Evolutionary conservation across 371 early-diverging fungal species (phyloP).

Genomic region (Mucor lusitanicus): DNA sequence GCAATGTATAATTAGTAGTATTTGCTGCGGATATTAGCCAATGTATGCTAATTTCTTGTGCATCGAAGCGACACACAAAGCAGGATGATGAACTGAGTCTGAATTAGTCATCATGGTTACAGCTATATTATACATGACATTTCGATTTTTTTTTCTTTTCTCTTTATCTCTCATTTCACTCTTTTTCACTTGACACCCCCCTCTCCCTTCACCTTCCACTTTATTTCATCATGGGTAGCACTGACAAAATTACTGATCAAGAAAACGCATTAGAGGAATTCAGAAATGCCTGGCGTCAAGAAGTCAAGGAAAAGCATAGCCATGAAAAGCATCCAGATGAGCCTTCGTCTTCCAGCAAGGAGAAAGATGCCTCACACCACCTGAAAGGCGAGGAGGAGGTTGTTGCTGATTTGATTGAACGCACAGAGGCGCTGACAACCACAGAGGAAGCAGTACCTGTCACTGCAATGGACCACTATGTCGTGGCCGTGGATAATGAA

Average conservation of each 20-base stretch:
- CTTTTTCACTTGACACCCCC: background rate
- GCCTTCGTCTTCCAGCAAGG: background rate
- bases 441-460: slow-evolving; percentile 5
- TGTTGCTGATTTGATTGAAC: slow-evolving; percentile 3
- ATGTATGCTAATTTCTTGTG: background rate
- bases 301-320: slow-evolving; percentile 33
- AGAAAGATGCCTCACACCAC: background rate
- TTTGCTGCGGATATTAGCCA: background rate
- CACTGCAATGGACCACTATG: slow-evolving; percentile 52
- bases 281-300: slow-evolving; percentile 48
- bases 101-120: background rate
- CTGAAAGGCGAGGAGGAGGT: background rate
- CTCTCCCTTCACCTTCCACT: background rate
- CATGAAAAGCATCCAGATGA: background rate
- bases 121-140: background rate
- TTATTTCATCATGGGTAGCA: background rate
- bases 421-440: slow-evolving; percentile 8
- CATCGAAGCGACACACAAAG: background rate
- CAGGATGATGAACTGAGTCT: background rate
- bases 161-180: background rate
- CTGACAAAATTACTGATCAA: background rate
- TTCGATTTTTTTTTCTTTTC: background rate
- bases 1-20: background rate
- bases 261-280: slow-evolving; percentile 29
- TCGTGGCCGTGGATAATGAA: slow-evolving; percentile 50